Percentiles rank a stretch among this genome's conserved stretches.
Evolutionary conservation across 1,284 basidiomycete genomes (phyloP).

Genomic region (Malassezia furfur): DNA sequence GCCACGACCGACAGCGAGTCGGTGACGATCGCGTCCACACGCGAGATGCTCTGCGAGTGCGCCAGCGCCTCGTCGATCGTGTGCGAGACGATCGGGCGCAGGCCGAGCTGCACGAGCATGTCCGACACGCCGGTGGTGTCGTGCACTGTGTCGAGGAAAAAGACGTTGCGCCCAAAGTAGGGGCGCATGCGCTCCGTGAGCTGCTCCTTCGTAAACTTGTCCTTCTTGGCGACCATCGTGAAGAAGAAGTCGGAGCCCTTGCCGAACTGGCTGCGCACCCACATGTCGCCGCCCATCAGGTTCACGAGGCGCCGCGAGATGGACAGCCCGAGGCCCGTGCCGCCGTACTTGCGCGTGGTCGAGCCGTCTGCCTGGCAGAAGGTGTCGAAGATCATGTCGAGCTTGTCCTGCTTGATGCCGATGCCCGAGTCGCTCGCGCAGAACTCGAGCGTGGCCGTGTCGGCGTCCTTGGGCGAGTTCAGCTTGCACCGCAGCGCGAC

Average conservation of each 20-base stretch:
- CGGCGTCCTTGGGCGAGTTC: slow-evolving; percentile 59
- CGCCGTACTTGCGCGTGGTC: slow-evolving; percentile 71
- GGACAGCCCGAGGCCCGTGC: slow-evolving; percentile 81
- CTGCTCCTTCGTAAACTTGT: slow-evolving; percentile 33
- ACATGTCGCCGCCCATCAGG: slow-evolving; percentile 96
- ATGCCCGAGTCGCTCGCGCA: slow-evolving; percentile 97
- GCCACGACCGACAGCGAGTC: slow-evolving; percentile 80
- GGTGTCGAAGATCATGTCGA: slow-evolving; percentile 97
- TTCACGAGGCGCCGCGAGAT: slow-evolving; percentile 72
- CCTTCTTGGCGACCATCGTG: slow-evolving; percentile 57
- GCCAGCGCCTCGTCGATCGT: slow-evolving; percentile 63
- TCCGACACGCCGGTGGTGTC: slow-evolving; percentile 69
- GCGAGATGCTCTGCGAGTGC: slow-evolving; percentile 68
- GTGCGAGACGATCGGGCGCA: slow-evolving; percentile 69
- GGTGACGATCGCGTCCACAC: slow-evolving; percentile 90
- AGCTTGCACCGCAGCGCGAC: slow-evolving; percentile 81
- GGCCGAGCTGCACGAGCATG: slow-evolving; percentile 69
- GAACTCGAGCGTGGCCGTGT: slow-evolving; percentile 78
- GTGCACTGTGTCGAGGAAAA: slow-evolving; percentile 78
- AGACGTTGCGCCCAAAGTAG: slow-evolving; percentile 51
- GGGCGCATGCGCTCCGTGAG: slow-evolving; percentile 44
- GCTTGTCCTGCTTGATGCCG: slow-evolving; percentile 96
- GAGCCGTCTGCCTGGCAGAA: slow-evolving; percentile 91
- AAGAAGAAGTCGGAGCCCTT: slow-evolving; percentile 96
- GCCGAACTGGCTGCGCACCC: slow-evolving; percentile 83